These are phyloP conservation scores for Alternaria consortialis DNA, from an alignment of 2,329 filamentous ascomycete genomes.

Conservation along the genomic window DNA sequence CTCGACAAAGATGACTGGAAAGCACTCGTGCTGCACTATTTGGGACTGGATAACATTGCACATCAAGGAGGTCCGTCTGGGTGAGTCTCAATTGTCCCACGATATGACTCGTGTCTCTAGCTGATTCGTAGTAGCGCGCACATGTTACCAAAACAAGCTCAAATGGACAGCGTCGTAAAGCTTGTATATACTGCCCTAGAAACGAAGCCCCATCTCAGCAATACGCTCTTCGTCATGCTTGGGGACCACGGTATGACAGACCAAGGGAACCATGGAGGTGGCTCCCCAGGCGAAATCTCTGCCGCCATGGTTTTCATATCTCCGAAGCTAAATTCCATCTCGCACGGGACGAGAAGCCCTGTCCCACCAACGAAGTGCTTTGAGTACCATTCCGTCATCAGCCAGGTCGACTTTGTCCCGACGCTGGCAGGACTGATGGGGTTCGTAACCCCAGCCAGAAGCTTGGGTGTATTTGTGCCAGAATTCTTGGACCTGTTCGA, in stretches of 20 bases:
- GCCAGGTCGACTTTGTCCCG: not conserved
- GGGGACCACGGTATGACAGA: not conserved
- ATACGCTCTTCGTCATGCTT: not conserved
- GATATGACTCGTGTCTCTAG: no score
- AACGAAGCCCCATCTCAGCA: not conserved
- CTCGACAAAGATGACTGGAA: not conserved
- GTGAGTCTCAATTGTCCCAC: not conserved
- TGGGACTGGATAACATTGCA: not conserved
- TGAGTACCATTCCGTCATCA: not conserved
- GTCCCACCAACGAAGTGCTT: not conserved
- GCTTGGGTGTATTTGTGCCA: not conserved
- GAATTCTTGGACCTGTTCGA: not conserved
- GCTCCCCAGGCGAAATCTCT: not conserved
- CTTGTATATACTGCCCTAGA: not conserved
- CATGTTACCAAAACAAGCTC: not conserved
- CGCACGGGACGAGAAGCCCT: not conserved
- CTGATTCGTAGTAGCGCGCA: not conserved
- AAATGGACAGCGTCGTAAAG: not conserved
- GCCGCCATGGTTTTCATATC: not conserved
- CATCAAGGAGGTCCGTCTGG: not conserved
- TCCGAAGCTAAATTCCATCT: not conserved
- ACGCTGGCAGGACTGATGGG: not conserved
- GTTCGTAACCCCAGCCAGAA: not conserved
- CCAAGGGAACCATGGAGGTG: not conserved
- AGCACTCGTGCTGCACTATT: not conserved